Evolutionary conservation across 371 early-diverging fungal genomes (phyloP).

Genomic region (Gilbertella persicaria): DNA sequence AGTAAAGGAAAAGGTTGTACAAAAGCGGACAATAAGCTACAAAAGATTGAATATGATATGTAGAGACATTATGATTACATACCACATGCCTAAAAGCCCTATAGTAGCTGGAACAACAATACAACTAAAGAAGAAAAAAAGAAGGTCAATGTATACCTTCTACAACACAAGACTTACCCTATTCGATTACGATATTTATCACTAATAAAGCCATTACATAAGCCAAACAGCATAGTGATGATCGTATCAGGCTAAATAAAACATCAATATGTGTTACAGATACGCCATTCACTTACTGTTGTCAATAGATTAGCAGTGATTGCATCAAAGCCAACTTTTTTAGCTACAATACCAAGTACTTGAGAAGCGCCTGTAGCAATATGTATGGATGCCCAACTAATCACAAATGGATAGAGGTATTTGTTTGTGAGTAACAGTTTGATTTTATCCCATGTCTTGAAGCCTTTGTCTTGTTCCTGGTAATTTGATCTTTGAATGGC

Average conservation of each 20-base stretch:
- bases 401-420: slow-evolving; percentile 39
- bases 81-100: slow-evolving; percentile 36
- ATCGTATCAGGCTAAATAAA: slow-evolving; percentile 41
- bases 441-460: slow-evolving; percentile 7
- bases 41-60: neutral
- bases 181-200: slow-evolving; percentile 36
- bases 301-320: slow-evolving; percentile 48
- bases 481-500: slow-evolving; percentile 25
- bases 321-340: slow-evolving; percentile 49
- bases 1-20: slow-evolving; percentile 48
- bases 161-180: slow-evolving; percentile 23
- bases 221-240: slow-evolving; percentile 40
- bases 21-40: slow-evolving; percentile 35
- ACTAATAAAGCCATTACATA: slow-evolving; percentile 44
- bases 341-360: slow-evolving; percentile 48
- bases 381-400: slow-evolving; percentile 44
- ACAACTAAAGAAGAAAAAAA: slow-evolving; percentile 28
- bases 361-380: slow-evolving; percentile 37
- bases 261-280: too few relatives aligned
- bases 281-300: too few relatives aligned
- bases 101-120: slow-evolving; percentile 33
- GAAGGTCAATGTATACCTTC: neutral
- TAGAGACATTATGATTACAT: slow-evolving; percentile 2
- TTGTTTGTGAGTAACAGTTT: slow-evolving; percentile 24
- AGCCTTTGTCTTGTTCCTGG: slow-evolving; percentile 1